phyloP scores from a whole-genome alignment of 495 filamentous ascomycete genomes.

The Aspergillus homomorphus region DNA sequence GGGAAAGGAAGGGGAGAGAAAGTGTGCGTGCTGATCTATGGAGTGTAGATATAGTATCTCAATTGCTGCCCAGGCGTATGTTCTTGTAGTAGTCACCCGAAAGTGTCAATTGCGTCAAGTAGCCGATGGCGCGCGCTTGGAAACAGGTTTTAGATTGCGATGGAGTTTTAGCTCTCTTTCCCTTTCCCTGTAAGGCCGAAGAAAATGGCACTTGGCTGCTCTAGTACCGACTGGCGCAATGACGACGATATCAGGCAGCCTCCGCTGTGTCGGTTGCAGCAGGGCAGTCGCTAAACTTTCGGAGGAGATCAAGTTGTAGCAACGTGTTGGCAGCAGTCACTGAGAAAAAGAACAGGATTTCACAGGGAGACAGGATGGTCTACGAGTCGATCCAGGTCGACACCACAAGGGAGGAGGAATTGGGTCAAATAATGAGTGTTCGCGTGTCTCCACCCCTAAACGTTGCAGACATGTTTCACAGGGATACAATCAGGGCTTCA shows the following conservation, averaged over 20 bases:
- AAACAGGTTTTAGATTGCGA: not conserved
- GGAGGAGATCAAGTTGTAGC: not conserved
- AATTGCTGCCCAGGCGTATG: not conserved
- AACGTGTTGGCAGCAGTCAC: not conserved
- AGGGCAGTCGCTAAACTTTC: not conserved
- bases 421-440: conserved; percentile 12
- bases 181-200: not conserved
- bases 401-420: conserved; percentile 7
- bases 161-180: not conserved
- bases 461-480: conserved; percentile 24
- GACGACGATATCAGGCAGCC: not conserved
- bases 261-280: not conserved
- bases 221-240: not conserved
- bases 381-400: not conserved
- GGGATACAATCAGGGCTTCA: conserved; percentile 13
- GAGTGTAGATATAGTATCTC: not conserved
- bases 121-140: not conserved
- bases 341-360: not conserved
- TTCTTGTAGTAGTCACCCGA: not conserved
- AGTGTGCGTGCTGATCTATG: not conserved
- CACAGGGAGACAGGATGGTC: not conserved
- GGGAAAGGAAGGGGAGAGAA: not conserved
- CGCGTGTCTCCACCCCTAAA: conserved; percentile 17
- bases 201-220: not conserved
- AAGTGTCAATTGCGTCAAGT: not conserved